Evolutionary conservation across 345 rosid species (phyloP).

Genomic region (Zanthoxylum bungeanum): DNA sequence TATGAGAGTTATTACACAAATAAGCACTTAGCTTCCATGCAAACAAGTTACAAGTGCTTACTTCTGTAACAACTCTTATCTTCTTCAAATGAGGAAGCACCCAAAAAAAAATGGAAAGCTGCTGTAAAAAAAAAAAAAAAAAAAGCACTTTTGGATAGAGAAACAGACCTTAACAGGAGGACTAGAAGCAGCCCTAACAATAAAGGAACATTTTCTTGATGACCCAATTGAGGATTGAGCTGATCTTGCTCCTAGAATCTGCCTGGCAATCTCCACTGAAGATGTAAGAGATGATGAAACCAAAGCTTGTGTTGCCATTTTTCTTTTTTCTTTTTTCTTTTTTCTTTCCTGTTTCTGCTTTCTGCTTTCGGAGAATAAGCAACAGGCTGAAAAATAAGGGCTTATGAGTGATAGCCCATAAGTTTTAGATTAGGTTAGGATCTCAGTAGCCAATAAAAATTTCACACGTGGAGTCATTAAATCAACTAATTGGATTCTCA

Average conservation of each 20-base stretch:
- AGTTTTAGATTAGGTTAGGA: conserved; percentile 52
- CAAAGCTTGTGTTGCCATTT: conserved; percentile 88
- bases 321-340: not conserved
- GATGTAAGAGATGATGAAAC: conserved; percentile 82
- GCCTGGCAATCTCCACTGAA: conserved; percentile 75
- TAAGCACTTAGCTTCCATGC: not conserved
- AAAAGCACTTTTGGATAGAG: not conserved
- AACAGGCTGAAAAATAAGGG: conserved; percentile 15
- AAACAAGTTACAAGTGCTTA: not conserved
- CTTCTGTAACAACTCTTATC: not conserved
- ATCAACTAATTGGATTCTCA: conserved; percentile 40
- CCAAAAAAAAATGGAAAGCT: not conserved
- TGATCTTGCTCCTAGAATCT: conserved; percentile 54
- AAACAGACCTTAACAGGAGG: conserved; percentile 89
- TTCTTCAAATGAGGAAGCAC: not conserved
- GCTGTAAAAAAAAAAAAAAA: not conserved
- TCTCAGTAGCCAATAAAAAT: conserved; percentile 60
- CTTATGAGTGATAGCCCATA: conserved; percentile 23
- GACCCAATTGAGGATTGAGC: conserved; percentile 29
- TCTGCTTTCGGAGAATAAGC: conserved; percentile 8
- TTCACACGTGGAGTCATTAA: conserved; percentile 46
- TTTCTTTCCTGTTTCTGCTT: not conserved
- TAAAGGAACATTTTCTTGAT: conserved; percentile 58
- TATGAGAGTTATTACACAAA: not conserved
- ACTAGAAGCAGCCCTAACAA: conserved; percentile 74